Percentiles rank a stretch among this genome's conserved stretches.
phyloP scores from a whole-genome alignment of 2,329 filamentous ascomycete species.

The Ploettnerulaceae sp. region DNA sequence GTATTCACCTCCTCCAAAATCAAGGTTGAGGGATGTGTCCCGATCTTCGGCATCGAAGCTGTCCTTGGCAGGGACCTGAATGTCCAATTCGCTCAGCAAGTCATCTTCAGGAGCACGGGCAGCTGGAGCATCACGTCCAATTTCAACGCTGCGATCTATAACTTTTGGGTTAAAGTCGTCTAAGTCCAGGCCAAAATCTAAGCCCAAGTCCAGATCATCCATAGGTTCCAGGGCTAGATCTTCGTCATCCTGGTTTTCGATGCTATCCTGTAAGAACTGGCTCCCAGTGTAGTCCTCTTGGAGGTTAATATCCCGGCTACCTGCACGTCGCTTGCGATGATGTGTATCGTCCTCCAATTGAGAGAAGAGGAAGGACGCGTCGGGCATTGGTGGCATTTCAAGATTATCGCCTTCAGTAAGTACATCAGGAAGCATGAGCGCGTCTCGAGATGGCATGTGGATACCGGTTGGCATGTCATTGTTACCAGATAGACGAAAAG shows the following conservation, averaged over 20 bases:
- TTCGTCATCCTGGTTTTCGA: constrained; percentile 46
- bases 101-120: constrained; percentile 64
- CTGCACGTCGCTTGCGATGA: constrained; percentile 52
- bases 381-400: constrained; percentile 74
- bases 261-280: constrained; percentile 71
- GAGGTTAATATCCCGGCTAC: constrained; percentile 61
- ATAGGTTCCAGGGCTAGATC: constrained; percentile 48
- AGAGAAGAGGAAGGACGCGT: constrained; percentile 78
- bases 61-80: constrained; percentile 51
- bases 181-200: constrained; percentile 66
- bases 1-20: constrained; percentile 38
- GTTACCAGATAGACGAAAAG: constrained; percentile 89
- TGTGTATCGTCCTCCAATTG: constrained; percentile 61
- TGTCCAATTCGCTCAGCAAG: constrained; percentile 57
- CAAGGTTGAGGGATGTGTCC: constrained; percentile 51
- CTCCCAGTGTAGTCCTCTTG: constrained; percentile 68
- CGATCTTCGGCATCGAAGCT: constrained; percentile 45
- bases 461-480: constrained; percentile 88
- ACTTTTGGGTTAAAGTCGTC: constrained; percentile 34
- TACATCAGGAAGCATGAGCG: constrained; percentile 83
- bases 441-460: constrained; percentile 75
- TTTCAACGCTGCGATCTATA: constrained; percentile 67
- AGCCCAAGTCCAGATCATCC: constrained; percentile 65
- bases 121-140: constrained; percentile 78
- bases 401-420: constrained; percentile 87